Base-by-base conservation (phyloP, 441 rosid genomes). In the Geranium incanum region DNA sequence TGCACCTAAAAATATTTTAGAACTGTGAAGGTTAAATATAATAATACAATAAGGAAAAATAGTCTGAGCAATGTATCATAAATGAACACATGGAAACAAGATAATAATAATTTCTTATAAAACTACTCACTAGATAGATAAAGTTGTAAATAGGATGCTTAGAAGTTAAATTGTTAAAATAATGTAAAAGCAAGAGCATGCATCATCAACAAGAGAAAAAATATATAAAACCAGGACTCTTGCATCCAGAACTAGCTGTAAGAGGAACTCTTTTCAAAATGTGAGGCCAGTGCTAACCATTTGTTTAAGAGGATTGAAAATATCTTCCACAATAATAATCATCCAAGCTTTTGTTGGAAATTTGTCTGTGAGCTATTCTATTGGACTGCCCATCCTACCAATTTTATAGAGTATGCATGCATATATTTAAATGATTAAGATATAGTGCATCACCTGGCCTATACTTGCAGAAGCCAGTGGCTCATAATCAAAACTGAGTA, bases 391-490 rank as follows among this genome's bases (percentile, higher is more conserved):
- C 23, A 57, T 57, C 63, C 63, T 57, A 57, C 28, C 7, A 57
- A 8, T 57, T 43, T 11, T 16, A 6, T 16, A 57, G 8, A 57
- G 63, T 57, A 18, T 57, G 11, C 63, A 57, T 57, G 63, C 63
- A 57, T 16, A 3, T 16, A 57, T 15, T 7, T 57, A 11, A 15
- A 21, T 57, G 63, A 68, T 5, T 48, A 12, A 57, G 67, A 52
- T 33, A 59, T 63, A 60, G 55, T 41, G 71, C 68, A 64, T 81
- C 75, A 87, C 99, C 97, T 92, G 97, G 77, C 99, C 99, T 63
- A 94, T 92, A 81, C 99, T 94, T 13, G 99, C 99, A 70, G 99
- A 90, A 59, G 99, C 99, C 55, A 94, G 18, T 60, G 97, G 97
- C 70, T 92, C 97, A 80, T 92, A 94, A 86, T 92, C 96, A 72